Evolutionary conservation across 306 rosid genomes (phyloP).

Genomic region (Rosa multiflora): DNA sequence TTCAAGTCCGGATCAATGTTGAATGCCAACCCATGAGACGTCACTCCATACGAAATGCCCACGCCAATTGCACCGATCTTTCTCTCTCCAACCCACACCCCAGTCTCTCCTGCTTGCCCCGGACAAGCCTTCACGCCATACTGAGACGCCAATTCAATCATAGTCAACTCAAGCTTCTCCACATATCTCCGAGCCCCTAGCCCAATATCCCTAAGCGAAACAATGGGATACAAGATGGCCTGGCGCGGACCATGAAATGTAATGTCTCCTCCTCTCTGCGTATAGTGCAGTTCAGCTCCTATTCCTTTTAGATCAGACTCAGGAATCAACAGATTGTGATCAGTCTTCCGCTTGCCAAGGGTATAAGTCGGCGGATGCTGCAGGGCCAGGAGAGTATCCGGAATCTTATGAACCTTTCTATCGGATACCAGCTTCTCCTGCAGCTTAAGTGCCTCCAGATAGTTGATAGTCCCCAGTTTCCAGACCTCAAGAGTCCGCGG

Average conservation of each 20-base stretch:
- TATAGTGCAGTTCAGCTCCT: constrained; percentile 80
- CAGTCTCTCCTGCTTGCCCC: constrained; percentile 62
- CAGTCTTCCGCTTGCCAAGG: constrained; percentile 77
- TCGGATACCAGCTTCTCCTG: constrained; percentile 68
- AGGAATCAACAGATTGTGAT: constrained; percentile 69
- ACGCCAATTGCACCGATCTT: constrained; percentile 95
- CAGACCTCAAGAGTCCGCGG: constrained; percentile 68
- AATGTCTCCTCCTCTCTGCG: constrained; percentile 85
- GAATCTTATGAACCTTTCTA: constrained; percentile 54
- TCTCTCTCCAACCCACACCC: constrained; percentile 91
- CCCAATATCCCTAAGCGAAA: constrained; percentile 68
- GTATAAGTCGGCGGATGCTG: constrained; percentile 90
- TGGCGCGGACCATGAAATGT: constrained; percentile 93
- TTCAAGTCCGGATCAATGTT: constrained; percentile 83
- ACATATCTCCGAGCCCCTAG: constrained; percentile 74
- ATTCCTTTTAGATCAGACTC: constrained; percentile 56
- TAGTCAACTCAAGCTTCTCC: constrained; percentile 74
- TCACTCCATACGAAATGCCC: constrained; percentile 67
- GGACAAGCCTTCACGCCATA: constrained; percentile 74
- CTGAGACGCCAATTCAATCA: constrained; percentile 65
- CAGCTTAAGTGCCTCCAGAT: constrained; percentile 57
- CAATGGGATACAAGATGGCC: constrained; percentile 74
- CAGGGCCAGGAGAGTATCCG: constrained; percentile 66
- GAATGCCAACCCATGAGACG: constrained; percentile 88
- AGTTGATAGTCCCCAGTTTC: constrained; percentile 77